Conservation (phyloP, 441 rosid species). For the Adansonia grandidieri region DNA sequence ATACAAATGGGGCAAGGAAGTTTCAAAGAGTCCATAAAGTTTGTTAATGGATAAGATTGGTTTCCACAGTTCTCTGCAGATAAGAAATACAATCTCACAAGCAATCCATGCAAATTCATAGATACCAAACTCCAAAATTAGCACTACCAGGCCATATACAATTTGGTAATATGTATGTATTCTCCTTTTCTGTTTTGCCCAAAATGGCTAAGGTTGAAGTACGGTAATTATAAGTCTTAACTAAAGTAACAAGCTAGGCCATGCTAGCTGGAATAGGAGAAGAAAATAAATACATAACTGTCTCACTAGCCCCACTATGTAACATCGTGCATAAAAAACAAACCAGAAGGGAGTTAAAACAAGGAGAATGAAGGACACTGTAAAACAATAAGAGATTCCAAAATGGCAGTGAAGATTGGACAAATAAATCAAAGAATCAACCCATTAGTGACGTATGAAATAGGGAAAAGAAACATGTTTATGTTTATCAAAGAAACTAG, state of each 20-base stretch:
- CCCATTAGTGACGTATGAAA: background rate
- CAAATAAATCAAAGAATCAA: background rate
- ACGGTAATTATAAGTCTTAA: background rate
- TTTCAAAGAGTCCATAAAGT: constrained; percentile 26
- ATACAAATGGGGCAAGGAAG: constrained; percentile 16
- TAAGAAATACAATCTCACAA: constrained; percentile 17
- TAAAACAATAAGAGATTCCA: background rate
- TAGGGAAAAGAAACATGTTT: background rate
- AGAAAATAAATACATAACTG: background rate
- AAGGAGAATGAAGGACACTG: background rate
- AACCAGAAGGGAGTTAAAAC: background rate
- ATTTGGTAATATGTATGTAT: background rate
- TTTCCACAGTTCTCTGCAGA: background rate
- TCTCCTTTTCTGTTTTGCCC: background rate
- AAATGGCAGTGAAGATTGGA: background rate
- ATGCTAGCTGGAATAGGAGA: background rate
- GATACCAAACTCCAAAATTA: constrained; percentile 3
- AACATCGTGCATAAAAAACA: background rate
- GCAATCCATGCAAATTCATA: constrained; percentile 5
- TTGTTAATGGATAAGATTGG: background rate
- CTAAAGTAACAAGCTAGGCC: background rate
- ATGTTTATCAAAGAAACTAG: too few species aligned
- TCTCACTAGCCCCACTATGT: background rate
- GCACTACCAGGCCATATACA: background rate
- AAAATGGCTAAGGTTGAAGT: background rate